phyloP scores from a whole-genome alignment of 2,329 filamentous ascomycete species.

The Fusarium armeniacum region DNA sequence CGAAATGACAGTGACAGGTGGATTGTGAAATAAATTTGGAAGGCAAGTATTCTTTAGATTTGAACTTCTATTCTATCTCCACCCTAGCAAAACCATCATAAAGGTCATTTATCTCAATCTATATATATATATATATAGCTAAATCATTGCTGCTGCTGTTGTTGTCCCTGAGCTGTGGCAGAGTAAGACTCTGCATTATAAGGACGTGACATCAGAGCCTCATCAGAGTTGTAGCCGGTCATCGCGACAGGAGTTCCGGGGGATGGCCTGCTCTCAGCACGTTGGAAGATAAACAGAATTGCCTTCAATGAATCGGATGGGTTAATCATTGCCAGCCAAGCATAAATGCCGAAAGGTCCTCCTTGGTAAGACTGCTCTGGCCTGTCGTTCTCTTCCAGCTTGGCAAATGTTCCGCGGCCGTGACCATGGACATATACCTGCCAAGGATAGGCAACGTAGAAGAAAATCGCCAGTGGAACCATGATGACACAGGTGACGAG shows the following conservation, averaged over 20 bases:
- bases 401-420: constrained; percentile 20
- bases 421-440: constrained; percentile 28
- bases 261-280: background rate
- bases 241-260: constrained; percentile 10
- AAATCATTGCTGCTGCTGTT: background rate
- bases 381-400: constrained; percentile 10
- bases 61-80: background rate
- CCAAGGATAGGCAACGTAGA: constrained; percentile 42
- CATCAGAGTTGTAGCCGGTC: constrained; percentile 18
- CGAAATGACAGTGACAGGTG: background rate
- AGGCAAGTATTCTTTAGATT: background rate
- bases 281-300: constrained; percentile 30
- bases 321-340: constrained; percentile 41
- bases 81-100: background rate
- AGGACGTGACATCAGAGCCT: constrained; percentile 9
- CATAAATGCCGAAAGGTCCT: constrained; percentile 30
- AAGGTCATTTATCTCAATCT: background rate
- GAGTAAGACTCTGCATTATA: constrained; percentile 20
- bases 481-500: constrained; percentile 40
- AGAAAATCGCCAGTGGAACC: constrained; percentile 42
- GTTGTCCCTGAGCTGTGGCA: background rate
- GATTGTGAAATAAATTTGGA: background rate
- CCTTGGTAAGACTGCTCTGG: constrained; percentile 31
- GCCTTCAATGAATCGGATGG: constrained; percentile 35
- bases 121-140: no score